Evolutionary conservation across 83 land plant species (phyloP), one percentile per base, ranked within the genome.

Genomic region (Thuja plicata): DNA sequence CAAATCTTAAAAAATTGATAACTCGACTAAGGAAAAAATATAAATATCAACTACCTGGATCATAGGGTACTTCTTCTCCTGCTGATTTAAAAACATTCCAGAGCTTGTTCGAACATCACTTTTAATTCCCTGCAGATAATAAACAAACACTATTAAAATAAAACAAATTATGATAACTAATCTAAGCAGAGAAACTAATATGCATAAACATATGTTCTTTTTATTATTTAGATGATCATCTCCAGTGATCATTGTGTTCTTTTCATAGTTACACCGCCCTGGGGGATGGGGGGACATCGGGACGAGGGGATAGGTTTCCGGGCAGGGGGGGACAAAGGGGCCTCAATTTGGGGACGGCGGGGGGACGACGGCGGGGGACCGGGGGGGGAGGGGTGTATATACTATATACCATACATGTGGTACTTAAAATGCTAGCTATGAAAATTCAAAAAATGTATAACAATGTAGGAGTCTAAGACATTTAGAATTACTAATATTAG

Each of bases 21-120:
- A 66, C 8, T 66, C 73, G 27, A 27, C 30, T 66, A 66, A 8
- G 10, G 3, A 80, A 19, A 43, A 45, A 27, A 84, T 88, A 32
- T 43, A 15, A 19, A 24, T 52, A 55, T 0, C 87, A 37, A 2
- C 74, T 71, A 98, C 99, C 99, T 97, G 89, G 90, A 97, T 91
- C 88, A 95, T 91, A 38, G 94, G 97, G 91, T 94, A 94, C 57
- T 89, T 93, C 70, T 94, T 94, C 88, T 98, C 97, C 48, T 78
- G 88, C 34, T 88, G 86, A 76, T 45, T 96, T 85, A 98, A 82
- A 89, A 98, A 98, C 99, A 98, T 98, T 12, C 99, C 99, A 90
- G 97, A 94, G 92, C 99, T 98, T 86, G 99, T 98, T n/a, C 99
- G 95, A 43, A 97, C 98, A 76, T 94, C 89, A 89, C 99, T 98